Evolutionary conservation across 2,329 filamentous ascomycete genomes (phyloP).

Genomic region (Exophiala alcalophila): DNA sequence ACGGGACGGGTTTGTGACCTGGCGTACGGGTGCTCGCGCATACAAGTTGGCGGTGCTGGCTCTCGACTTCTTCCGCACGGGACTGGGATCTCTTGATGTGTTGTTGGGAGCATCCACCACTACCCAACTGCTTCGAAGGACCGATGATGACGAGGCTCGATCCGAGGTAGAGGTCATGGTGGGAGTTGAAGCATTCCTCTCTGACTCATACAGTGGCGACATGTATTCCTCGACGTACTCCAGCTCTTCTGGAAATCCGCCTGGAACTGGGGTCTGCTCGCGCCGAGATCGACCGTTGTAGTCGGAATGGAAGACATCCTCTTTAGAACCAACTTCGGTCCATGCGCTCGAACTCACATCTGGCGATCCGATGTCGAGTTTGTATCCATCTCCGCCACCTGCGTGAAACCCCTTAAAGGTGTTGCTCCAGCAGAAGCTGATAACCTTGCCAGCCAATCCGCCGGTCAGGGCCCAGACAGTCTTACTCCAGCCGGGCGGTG

Average conservation of each 20-base stretch:
- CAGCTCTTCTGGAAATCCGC: constrained; percentile 50
- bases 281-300: constrained; percentile 13
- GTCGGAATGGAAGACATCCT: constrained; percentile 30
- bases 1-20: constrained; percentile 27
- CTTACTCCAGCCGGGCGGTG: constrained; percentile 38
- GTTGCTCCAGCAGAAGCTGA: constrained; percentile 74
- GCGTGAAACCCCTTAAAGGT: constrained; percentile 82
- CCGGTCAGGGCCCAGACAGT: constrained; percentile 44
- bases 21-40: neutral
- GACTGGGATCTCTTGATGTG: constrained; percentile 27
- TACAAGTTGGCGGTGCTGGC: constrained; percentile 21
- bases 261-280: constrained; percentile 50
- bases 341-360: constrained; percentile 31
- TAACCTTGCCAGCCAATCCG: constrained; percentile 63
- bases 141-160: constrained; percentile 40
- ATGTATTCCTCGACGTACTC: constrained; percentile 47
- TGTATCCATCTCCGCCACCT: constrained; percentile 73
- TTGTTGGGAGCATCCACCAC: constrained; percentile 51
- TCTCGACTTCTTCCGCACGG: constrained; percentile 28
- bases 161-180: constrained; percentile 1
- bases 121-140: constrained; percentile 64
- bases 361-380: constrained; percentile 44
- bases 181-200: constrained; percentile 33
- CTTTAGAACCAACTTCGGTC: constrained; percentile 34
- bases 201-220: constrained; percentile 39